Base-by-base conservation (phyloP, 2,329 filamentous ascomycete species). In the Xylariaceae sp. region DNA sequence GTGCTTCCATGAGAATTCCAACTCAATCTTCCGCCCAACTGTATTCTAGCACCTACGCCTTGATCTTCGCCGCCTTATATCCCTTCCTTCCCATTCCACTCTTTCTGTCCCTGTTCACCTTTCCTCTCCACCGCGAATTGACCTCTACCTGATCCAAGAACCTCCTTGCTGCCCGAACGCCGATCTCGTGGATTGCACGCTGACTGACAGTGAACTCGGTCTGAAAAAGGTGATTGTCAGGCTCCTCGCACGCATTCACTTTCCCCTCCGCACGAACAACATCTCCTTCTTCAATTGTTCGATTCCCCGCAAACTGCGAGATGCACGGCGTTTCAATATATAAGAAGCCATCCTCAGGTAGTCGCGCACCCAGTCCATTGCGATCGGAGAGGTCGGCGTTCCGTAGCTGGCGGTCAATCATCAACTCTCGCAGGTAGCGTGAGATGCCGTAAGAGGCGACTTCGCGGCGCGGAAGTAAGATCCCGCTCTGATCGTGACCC, bases 211-310 rank as follows among this genome's bases (percentile, higher is more conserved):
- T 79, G 37, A 83, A 83, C 0, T 75, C 72, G 45, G 82, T 80
- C 68, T 78, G 80, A 67, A 84, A 86, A 2, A 86, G 71, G 57
- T 82, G 79, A 11, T 78, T 72, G 12, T 78, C 70, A 1, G 79
- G 79, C 3, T 69, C 65, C 2, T 75, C 68, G 64, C 83, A 85
- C 23, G 74, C 53, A 19, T 69, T 66, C 24, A 23, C 43, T 6
- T 26, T 45, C 4, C 14, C 17, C 31, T 26, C 23, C 6, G 2
- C 9, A 3, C 21, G 17, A 6, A 7, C 23, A 8, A 6, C 19
- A n/a, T 33, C 67, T 11, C 58, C 65, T 26, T 76, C 71, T 8
- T 58, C 16, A 41, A 40, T 6, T 19, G 21, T 5, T 55, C 37
- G 16, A 54, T 51, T 56, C 51, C 4, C 66, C 61, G 34, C 64